phyloP scores from a whole-genome alignment of 2,329 filamentous ascomycete genomes.

The Alternaria sp. region DNA sequence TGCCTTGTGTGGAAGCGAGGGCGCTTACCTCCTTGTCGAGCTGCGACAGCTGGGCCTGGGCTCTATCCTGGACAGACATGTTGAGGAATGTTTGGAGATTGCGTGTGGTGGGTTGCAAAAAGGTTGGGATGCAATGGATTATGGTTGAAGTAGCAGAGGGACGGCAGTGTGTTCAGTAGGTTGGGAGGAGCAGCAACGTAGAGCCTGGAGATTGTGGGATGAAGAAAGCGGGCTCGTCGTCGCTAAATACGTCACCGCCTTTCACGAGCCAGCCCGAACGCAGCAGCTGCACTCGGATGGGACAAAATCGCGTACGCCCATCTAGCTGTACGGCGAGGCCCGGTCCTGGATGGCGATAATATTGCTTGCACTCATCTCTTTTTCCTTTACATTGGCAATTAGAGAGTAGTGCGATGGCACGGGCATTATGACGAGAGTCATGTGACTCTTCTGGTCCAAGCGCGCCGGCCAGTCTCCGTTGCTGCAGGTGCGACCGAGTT shows the following conservation, averaged over 20 bases:
- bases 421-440: slow-evolving; percentile 22
- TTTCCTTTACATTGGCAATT: slow-evolving; percentile 14
- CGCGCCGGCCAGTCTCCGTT: slow-evolving; percentile 31
- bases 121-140: slow-evolving; percentile 13
- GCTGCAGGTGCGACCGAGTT: slow-evolving; percentile 29
- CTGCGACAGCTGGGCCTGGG: slow-evolving; percentile 77
- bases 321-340: slow-evolving; percentile 13
- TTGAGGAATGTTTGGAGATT: slow-evolving; percentile 41
- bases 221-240: slow-evolving; percentile 42
- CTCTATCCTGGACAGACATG: slow-evolving; percentile 80
- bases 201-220: slow-evolving; percentile 43
- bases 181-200: slow-evolving; percentile 25
- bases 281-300: slow-evolving; percentile 12
- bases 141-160: slow-evolving; percentile 14
- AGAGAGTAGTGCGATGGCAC: slow-evolving; percentile 15
- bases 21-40: slow-evolving; percentile 81
- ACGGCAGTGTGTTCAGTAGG: slow-evolving; percentile 29
- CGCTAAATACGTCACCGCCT: slow-evolving; percentile 48
- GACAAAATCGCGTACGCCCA: slow-evolving; percentile 11
- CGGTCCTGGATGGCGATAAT: background rate
- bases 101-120: slow-evolving; percentile 12
- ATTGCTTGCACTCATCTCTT: background rate
- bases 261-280: slow-evolving; percentile 43
- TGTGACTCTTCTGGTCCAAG: slow-evolving; percentile 20
- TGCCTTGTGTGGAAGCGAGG: slow-evolving; percentile 19